Evolutionary conservation across 1,139 yeast species (phyloP).

Genomic region (Yamadazyma pseudoaaseri): DNA sequence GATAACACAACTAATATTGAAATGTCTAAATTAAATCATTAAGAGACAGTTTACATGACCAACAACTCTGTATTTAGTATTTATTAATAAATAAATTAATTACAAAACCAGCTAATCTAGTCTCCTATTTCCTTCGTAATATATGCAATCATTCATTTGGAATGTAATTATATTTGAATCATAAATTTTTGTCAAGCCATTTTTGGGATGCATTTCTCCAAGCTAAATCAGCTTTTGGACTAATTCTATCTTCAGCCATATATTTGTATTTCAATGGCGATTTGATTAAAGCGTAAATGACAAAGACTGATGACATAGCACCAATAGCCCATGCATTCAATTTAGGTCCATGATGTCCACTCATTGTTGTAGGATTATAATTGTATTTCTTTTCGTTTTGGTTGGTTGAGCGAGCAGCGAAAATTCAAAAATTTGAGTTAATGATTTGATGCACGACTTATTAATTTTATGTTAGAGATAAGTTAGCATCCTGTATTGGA

Average conservation of each 20-base stretch:
- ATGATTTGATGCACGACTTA: too few relatives aligned
- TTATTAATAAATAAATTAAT: background rate
- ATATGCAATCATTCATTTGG: background rate
- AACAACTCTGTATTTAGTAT: conserved; percentile 1
- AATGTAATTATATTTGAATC: background rate
- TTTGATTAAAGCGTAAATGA: conserved; percentile 39
- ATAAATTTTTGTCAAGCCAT: conserved; percentile 34
- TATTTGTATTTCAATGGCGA: conserved; percentile 47
- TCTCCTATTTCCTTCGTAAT: background rate
- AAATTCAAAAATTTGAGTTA: too few relatives aligned
- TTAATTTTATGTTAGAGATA: too few relatives aligned
- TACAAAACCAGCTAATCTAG: too few relatives aligned
- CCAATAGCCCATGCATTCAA: conserved; percentile 43
- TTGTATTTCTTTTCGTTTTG: conserved; percentile 15
- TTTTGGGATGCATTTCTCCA: conserved; percentile 50
- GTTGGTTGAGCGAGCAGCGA: conserved; percentile 20
- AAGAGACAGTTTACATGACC: background rate
- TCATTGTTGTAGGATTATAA: conserved; percentile 9
- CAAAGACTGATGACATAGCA: conserved; percentile 46
- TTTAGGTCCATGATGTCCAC: conserved; percentile 35
- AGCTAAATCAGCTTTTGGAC: conserved; percentile 53
- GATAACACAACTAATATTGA: conserved; percentile 1
- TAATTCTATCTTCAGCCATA: conserved; percentile 43
- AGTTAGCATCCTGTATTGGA: too few relatives aligned
- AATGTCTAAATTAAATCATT: conserved; percentile 1